Conservation (phyloP, 2,329 filamentous ascomycete species). For the Myriosclerotinia duriaeana region DNA sequence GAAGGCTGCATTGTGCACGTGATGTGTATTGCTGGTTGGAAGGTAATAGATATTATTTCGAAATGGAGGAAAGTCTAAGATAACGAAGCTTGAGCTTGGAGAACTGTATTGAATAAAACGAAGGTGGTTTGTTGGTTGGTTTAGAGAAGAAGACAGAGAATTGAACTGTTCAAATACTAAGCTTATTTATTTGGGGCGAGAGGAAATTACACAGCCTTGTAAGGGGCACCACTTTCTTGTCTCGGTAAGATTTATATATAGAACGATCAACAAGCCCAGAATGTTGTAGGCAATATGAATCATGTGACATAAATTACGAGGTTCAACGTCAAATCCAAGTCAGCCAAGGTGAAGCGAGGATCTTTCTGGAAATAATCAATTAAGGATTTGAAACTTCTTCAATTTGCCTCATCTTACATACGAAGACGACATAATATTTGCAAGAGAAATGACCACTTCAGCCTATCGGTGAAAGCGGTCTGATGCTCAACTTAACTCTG, state of each 20-base stretch:
- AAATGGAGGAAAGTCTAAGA: constrained; percentile 3
- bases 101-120: constrained; percentile 17
- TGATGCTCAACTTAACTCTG: constrained; percentile 7
- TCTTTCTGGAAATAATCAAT: constrained; percentile 11
- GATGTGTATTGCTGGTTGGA: constrained; percentile 3
- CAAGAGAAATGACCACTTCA: background rate
- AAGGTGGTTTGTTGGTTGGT: constrained; percentile 18
- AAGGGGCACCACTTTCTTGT: constrained; percentile 21
- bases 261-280: constrained; percentile 17
- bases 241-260: constrained; percentile 23
- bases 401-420: constrained; percentile 21
- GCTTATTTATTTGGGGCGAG: constrained; percentile 23
- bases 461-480: constrained; percentile 11
- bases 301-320: constrained; percentile 20
- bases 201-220: constrained; percentile 24
- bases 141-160: constrained; percentile 10
- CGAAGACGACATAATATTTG: background rate
- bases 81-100: background rate
- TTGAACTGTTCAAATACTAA: constrained; percentile 23
- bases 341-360: constrained; percentile 15
- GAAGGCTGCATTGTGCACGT: constrained; percentile 26
- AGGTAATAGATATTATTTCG: background rate
- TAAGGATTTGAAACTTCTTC: constrained; percentile 15
- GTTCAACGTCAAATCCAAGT: background rate
- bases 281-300: constrained; percentile 2